Percentiles rank a stretch among this genome's conserved stretches.
Evolutionary conservation across 1,139 yeast genomes (phyloP).

Genomic region (Pichia sp.): DNA sequence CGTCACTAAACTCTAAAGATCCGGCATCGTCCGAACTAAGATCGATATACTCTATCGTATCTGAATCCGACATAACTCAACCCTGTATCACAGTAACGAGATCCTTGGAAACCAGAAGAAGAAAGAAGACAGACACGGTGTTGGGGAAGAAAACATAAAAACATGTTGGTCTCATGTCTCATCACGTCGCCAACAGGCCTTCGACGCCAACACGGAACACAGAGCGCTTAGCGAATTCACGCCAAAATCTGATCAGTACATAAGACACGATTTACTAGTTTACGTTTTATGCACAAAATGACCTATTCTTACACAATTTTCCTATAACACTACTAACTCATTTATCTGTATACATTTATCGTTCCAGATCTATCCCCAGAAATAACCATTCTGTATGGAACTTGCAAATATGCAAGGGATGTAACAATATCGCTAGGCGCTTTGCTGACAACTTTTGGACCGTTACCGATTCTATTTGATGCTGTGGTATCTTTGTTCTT

Average conservation of each 20-base stretch:
- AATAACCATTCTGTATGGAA: slow-evolving; percentile 61
- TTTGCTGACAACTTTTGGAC: slow-evolving; percentile 28
- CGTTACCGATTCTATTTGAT: not conserved
- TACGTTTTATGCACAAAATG: not conserved
- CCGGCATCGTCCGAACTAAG: slow-evolving; percentile 4
- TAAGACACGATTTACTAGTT: not conserved
- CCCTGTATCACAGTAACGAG: too few species aligned
- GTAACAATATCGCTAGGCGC: slow-evolving; percentile 51
- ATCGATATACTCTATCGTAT: not conserved
- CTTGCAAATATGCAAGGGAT: slow-evolving; percentile 44
- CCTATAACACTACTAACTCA: too few species aligned
- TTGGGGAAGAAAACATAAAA: too few species aligned
- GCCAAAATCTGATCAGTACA: not conserved
- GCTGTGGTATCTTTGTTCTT: slow-evolving; percentile 27
- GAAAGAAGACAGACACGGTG: not conserved
- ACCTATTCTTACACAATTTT: too few species aligned
- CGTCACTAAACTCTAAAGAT: not conserved
- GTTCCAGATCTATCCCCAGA: slow-evolving; percentile 64
- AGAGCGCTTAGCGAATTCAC: slow-evolving; percentile 5
- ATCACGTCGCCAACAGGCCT: too few species aligned
- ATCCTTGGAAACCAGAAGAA: too few species aligned
- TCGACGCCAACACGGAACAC: too few species aligned
- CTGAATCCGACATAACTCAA: not conserved
- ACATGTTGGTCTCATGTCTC: too few species aligned
- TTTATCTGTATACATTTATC: slow-evolving; percentile 44